These are phyloP conservation scores for Naegleria fowleri DNA, from an alignment of 208 protist genomes.

Conservation along the genomic window DNA sequence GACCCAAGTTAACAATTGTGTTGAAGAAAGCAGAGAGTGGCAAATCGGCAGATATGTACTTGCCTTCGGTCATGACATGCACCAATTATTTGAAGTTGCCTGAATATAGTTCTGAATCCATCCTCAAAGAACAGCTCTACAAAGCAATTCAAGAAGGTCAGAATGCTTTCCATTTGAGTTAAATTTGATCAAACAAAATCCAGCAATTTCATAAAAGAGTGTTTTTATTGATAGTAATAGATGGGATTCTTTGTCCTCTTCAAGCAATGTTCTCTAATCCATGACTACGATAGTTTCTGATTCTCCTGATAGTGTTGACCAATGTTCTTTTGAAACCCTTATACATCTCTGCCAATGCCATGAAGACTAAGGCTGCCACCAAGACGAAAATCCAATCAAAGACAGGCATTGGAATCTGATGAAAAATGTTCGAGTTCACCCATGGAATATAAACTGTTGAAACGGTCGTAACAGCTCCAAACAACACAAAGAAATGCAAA, in stretches of 20 bases:
- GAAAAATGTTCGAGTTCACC: neutral
- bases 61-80: conserved; percentile 82
- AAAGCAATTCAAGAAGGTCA: conserved; percentile 71
- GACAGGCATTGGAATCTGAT: neutral
- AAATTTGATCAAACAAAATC: too few relatives aligned
- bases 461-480: neutral
- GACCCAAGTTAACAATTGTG: conserved; percentile 75
- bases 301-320: too few relatives aligned
- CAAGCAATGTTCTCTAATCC: too few relatives aligned
- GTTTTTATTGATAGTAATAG: too few relatives aligned
- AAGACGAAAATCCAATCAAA: neutral
- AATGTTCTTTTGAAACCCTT: neutral
- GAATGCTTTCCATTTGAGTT: conserved; percentile 73
- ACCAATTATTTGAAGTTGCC: conserved; percentile 85
- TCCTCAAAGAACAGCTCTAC: conserved; percentile 72
- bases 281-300: too few relatives aligned
- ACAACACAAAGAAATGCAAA: neutral
- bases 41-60: conserved; percentile 50
- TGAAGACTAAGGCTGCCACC: neutral
- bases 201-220: too few relatives aligned
- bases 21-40: conserved; percentile 61
- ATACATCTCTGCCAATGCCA: neutral
- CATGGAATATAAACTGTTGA: neutral
- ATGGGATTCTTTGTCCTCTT: too few relatives aligned
- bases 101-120: conserved; percentile 58